A percentile compares a stretch with the other conserved stretches of the same genome.
Evolutionary conservation across 306 rosid genomes (phyloP).

Genomic region (Carpinus viminea): DNA sequence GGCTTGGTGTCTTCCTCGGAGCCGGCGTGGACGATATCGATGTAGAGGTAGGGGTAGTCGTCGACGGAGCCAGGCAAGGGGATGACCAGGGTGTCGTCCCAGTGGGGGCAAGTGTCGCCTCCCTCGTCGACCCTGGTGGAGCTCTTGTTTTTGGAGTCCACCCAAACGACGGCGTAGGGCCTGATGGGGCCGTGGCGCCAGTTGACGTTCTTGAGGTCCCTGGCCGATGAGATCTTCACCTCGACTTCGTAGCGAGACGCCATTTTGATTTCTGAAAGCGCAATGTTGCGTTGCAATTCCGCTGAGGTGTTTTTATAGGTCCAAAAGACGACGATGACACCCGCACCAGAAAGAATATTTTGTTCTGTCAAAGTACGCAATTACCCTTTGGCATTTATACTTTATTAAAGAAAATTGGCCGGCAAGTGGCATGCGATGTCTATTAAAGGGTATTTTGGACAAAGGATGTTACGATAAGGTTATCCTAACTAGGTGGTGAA

Average conservation of each 20-base stretch:
- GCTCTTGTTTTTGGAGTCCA: constrained; percentile 53
- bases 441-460: constrained; percentile 6
- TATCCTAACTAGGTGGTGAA: background rate
- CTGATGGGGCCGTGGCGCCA: constrained; percentile 70
- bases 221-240: constrained; percentile 54
- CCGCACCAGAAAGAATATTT: background rate
- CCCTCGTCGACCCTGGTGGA: constrained; percentile 50
- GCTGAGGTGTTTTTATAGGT: constrained; percentile 4
- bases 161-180: constrained; percentile 91
- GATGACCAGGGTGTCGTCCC: constrained; percentile 65
- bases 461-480: background rate
- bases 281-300: background rate
- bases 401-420: background rate
- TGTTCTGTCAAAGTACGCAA: background rate
- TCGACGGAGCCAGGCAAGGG: constrained; percentile 56
- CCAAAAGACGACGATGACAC: no score
- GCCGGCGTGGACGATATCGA: constrained; percentile 80
- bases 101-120: constrained; percentile 63
- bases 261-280: constrained; percentile 28
- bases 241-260: constrained; percentile 66
- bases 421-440: background rate
- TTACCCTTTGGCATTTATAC: background rate
- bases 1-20: constrained; percentile 66
- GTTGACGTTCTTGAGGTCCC: constrained; percentile 73
- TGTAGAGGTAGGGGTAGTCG: constrained; percentile 41